These are phyloP conservation scores for Lyophyllum semitale DNA, from an alignment of 768 basidiomycete species.

Conservation along the genomic window DNA sequence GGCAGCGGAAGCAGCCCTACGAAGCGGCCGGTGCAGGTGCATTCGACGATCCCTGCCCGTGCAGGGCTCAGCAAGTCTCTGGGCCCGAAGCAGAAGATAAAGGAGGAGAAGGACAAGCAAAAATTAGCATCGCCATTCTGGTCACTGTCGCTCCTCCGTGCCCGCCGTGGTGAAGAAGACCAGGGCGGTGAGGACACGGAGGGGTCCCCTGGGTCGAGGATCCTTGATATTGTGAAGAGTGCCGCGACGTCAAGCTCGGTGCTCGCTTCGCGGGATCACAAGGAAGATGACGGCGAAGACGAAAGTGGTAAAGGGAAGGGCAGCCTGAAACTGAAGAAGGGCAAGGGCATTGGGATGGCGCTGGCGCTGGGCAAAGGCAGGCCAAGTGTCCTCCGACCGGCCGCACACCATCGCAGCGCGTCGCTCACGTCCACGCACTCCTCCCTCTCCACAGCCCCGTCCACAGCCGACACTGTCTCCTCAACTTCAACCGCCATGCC, in stretches of 20 bases:
- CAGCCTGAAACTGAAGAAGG: constrained; percentile 4
- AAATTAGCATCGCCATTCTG: not conserved
- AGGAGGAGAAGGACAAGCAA: not conserved
- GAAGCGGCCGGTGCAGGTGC: not conserved
- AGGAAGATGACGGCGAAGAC: not conserved
- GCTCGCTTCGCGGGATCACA: not conserved
- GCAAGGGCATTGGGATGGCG: too few relatives aligned
- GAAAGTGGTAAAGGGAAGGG: constrained; percentile 2
- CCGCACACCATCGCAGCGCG: constrained; percentile 18
- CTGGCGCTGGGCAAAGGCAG: constrained; percentile 13
- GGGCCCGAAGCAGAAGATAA: not conserved
- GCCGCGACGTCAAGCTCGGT: not conserved
- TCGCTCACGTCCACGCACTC: constrained; percentile 16
- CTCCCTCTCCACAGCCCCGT: constrained; percentile 14
- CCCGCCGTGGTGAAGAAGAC: not conserved
- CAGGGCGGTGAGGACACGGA: not conserved
- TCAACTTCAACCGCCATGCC: not conserved
- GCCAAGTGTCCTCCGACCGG: not conserved
- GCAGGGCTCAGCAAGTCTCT: not conserved
- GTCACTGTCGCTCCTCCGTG: not conserved
- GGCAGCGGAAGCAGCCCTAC: not conserved
- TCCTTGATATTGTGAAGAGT: constrained; percentile 15
- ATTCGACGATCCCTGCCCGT: constrained; percentile 5
- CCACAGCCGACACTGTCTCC: not conserved
- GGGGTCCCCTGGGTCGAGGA: constrained; percentile 7